Evolutionary conservation across 2,329 filamentous ascomycete species (phyloP).

Genomic region (Atkinsonella hypoxylon): DNA sequence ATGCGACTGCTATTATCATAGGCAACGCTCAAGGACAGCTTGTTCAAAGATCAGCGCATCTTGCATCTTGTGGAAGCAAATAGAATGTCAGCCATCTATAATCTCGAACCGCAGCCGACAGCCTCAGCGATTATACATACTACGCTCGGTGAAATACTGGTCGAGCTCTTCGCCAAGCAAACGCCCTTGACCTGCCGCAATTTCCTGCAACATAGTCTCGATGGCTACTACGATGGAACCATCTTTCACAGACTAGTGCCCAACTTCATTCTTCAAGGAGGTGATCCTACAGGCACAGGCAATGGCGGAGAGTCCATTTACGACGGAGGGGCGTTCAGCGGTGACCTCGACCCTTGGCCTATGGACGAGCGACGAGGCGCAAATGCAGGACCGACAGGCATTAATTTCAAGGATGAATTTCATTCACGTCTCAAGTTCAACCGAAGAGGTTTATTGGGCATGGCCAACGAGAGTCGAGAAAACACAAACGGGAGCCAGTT

Average conservation of each 20-base stretch:
- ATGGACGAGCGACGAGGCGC: slow-evolving; percentile 52
- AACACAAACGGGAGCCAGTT: slow-evolving; percentile 92
- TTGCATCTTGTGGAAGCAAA: background rate
- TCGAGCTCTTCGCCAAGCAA: slow-evolving; percentile 94
- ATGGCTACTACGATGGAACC: slow-evolving; percentile 90
- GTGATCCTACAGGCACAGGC: slow-evolving; percentile 86
- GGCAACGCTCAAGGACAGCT: background rate
- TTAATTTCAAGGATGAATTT: slow-evolving; percentile 71
- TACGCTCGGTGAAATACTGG: slow-evolving; percentile 73
- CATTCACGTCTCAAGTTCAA: slow-evolving; percentile 91
- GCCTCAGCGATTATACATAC: slow-evolving; percentile 87
- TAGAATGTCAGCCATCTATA: slow-evolving; percentile 82
- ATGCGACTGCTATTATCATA: background rate
- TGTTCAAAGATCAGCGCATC: background rate
- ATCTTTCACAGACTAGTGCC: slow-evolving; percentile 90
- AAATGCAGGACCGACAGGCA: slow-evolving; percentile 46
- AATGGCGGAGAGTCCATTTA: slow-evolving; percentile 88
- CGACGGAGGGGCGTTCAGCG: slow-evolving; percentile 66
- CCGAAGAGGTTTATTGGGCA: slow-evolving; percentile 77
- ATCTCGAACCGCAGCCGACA: slow-evolving; percentile 88
- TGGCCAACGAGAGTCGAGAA: slow-evolving; percentile 75
- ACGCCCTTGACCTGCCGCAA: slow-evolving; percentile 84
- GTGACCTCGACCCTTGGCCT: slow-evolving; percentile 60
- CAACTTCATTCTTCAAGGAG: slow-evolving; percentile 87
- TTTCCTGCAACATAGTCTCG: slow-evolving; percentile 87